These are phyloP conservation scores for Omphalotus olearius DNA, from an alignment of 1,284 basidiomycete species.

Conservation along the genomic window DNA sequence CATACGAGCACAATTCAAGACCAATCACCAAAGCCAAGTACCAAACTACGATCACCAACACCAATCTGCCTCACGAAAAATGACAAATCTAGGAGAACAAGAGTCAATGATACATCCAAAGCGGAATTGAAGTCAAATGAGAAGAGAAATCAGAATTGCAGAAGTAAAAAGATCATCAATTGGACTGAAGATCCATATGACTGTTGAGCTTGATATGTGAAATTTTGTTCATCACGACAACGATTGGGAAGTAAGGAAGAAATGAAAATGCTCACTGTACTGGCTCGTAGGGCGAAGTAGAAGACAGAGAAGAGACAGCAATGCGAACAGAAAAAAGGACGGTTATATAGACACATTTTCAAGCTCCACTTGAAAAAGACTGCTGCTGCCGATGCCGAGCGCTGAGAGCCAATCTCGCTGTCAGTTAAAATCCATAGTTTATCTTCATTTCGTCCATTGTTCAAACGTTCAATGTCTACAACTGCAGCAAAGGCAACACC, in stretches of 20 bases:
- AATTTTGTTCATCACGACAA: constrained; percentile 48
- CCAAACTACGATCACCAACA: not conserved
- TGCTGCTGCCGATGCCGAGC: not conserved
- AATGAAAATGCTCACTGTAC: constrained; percentile 5
- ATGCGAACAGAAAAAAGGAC: constrained; percentile 3
- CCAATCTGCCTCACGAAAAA: too few relatives aligned
- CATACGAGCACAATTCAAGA: too few relatives aligned
- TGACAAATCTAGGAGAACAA: not conserved
- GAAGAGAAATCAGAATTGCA: constrained; percentile 55
- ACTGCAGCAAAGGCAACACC: constrained; percentile 21
- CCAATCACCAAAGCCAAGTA: too few relatives aligned
- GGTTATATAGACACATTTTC: constrained; percentile 3
- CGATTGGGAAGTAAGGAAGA: constrained; percentile 9
- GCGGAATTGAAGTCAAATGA: constrained; percentile 15
- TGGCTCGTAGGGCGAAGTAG: constrained; percentile 14
- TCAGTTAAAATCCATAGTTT: too few relatives aligned
- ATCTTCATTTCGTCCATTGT: not conserved
- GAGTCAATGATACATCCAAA: constrained; percentile 2
- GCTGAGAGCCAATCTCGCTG: too few relatives aligned
- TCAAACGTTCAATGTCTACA: constrained; percentile 18
- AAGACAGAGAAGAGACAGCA: not conserved
- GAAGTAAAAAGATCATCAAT: constrained; percentile 52
- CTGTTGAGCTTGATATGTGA: constrained; percentile 75
- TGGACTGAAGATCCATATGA: constrained; percentile 47
- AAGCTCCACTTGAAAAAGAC: constrained; percentile 16